Base-by-base conservation (phyloP, 768 basidiomycete species). In the Lyophyllum atratum region DNA sequence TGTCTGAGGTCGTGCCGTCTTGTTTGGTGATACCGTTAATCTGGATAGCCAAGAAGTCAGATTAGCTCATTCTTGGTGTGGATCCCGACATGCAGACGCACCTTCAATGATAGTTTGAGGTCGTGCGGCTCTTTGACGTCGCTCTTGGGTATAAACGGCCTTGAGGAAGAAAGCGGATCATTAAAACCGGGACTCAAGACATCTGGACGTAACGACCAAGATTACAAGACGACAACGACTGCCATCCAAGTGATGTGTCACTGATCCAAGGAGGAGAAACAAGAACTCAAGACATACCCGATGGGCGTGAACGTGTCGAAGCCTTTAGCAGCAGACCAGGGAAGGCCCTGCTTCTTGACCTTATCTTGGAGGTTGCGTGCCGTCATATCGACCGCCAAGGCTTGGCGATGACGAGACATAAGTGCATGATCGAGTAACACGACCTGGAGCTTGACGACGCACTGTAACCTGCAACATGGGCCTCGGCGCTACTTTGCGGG, bases 281-380 rank as follows among this genome's bases (percentile, higher is more conserved):
- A 1, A 29, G 22, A 55, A 48, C 34, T 49, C 26, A 53, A 52
- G 37, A 68, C 71, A 40, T 66, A 92, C 93, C 94, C 89, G 60
- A 96, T 82, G 2, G 95, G 95, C 4, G 92, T 93, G 75, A 95
- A 98, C 0, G 94, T 95, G 70, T 99, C 96, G 63, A 98, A 97
- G 1, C 96, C 96, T 72, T 99, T 98, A 2, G 89, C 92, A 11
- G 95, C 82, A n/a, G 89, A 86, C 97, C 97, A 99, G 1, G 97
- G 97, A n/a, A 98, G 80, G 10, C 97, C 93, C 49, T 86, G 87
- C 66, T 89, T 91, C 77, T 96, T 96, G 48, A 92, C 92, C 47
- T 85, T 86, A 54, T 97, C 91, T 71, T 99, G 97, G 68, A 98
- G 75, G 74, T 98, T 98, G 14, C 97, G 84, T 7, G 90, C 97